phyloP scores from a whole-genome alignment of 192 early-diverging fungal species.

The Kickxella alabastrina region DNA sequence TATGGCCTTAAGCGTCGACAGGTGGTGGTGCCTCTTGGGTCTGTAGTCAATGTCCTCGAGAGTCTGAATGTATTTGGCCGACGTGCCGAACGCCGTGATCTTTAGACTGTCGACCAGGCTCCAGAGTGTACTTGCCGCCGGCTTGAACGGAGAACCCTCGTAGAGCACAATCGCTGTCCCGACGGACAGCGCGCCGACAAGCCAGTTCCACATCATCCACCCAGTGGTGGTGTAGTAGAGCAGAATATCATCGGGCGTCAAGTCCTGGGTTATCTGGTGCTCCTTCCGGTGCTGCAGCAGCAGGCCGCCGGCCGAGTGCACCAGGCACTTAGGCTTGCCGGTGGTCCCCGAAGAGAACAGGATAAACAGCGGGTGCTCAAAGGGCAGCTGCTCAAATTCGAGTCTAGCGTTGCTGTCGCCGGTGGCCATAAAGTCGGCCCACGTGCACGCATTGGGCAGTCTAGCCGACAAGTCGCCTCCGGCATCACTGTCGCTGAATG shows the following conservation, averaged over 20 bases:
- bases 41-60: conserved; percentile 69
- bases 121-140: conserved; percentile 71
- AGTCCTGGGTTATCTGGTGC: conserved; percentile 80
- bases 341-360: conserved; percentile 94
- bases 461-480: conserved; percentile 25
- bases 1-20: conserved; percentile 67
- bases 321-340: conserved; percentile 93
- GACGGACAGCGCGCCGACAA: conserved; percentile 72
- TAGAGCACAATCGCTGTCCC: conserved; percentile 81
- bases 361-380: conserved; percentile 88
- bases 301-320: conserved; percentile 87
- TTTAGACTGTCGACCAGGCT: conserved; percentile 68
- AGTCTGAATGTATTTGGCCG: conserved; percentile 93
- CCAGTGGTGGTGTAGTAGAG: conserved; percentile 91
- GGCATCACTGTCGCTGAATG: conserved; percentile 53
- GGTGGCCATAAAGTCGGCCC: conserved; percentile 56
- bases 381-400: conserved; percentile 79
- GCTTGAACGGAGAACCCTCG: conserved; percentile 94
- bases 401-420: conserved; percentile 44
- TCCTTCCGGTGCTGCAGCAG: conserved; percentile 94
- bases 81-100: conserved; percentile 88
- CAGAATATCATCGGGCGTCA: conserved; percentile 70
- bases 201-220: conserved; percentile 99
- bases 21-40: conserved; percentile 61
- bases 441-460: conserved; percentile 29